Evolutionary conservation across 2,329 filamentous ascomycete genomes (phyloP).

Genomic region (Cercospora sojina): DNA sequence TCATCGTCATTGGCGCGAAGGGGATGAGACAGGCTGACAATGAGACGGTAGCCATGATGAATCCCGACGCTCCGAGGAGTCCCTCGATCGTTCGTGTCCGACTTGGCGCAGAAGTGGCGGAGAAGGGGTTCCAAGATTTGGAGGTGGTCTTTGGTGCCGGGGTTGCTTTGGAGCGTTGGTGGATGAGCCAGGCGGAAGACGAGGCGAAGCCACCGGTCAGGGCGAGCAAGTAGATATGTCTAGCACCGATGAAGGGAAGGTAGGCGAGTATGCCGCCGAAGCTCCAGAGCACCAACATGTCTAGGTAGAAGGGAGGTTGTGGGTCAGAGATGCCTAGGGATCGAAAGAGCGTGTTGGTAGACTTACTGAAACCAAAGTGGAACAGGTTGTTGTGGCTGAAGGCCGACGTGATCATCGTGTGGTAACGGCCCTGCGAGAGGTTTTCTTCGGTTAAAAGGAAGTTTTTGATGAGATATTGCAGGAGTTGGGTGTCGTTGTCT

Average conservation of each 20-base stretch:
- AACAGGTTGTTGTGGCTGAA: conserved; percentile 41
- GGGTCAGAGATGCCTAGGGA: too few relatives aligned
- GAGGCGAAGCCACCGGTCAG: conserved; percentile 33
- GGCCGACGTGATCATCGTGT: conserved; percentile 42
- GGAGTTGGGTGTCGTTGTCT: conserved; percentile 24
- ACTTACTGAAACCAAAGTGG: conserved; percentile 41
- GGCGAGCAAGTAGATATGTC: conserved; percentile 28
- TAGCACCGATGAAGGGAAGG: conserved; percentile 34
- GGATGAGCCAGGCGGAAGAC: conserved; percentile 28
- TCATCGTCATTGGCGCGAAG: conserved; percentile 35
- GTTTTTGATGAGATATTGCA: conserved; percentile 30
- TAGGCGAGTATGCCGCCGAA: conserved; percentile 39
- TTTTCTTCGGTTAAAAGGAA: conserved; percentile 37
- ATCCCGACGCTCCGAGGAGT: conserved; percentile 43
- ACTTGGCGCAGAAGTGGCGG: background rate
- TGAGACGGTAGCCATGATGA: conserved; percentile 43
- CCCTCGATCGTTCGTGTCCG: background rate
- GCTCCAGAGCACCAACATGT: conserved; percentile 44
- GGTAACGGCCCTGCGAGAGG: conserved; percentile 37
- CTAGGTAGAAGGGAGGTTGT: background rate
- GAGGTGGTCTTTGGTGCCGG: background rate
- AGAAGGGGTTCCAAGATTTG: background rate
- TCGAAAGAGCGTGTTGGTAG: too few relatives aligned
- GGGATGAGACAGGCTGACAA: conserved; percentile 44
- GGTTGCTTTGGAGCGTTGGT: conserved; percentile 11